phyloP scores from a whole-genome alignment of 2,329 filamentous ascomycete species.

The Clonostachys rhizophaga region DNA sequence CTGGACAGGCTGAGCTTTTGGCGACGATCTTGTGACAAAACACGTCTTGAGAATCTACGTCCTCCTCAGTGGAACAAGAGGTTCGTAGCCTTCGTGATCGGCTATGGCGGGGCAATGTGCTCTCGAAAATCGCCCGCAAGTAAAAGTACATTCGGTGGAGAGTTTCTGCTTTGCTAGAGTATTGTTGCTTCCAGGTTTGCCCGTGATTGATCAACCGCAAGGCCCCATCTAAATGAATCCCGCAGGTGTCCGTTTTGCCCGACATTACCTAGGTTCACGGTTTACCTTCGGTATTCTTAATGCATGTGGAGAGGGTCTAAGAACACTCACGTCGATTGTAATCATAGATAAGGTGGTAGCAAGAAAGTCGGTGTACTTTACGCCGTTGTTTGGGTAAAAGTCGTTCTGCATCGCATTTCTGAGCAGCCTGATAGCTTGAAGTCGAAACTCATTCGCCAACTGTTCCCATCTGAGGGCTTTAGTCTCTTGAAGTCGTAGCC shows the following conservation, averaged over 20 bases:
- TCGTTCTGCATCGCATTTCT: constrained; percentile 11
- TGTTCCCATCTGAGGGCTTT: constrained; percentile 9
- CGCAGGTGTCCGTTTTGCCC: constrained; percentile 9
- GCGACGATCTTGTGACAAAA: not conserved
- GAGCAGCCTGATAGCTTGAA: constrained; percentile 10
- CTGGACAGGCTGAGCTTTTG: not conserved
- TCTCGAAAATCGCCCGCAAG: constrained; percentile 9
- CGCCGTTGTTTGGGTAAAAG: constrained; percentile 2
- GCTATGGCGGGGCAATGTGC: constrained; percentile 1
- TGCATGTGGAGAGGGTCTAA: not conserved
- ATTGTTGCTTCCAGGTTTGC: constrained; percentile 3
- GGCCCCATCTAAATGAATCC: constrained; percentile 8
- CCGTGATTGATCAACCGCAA: constrained; percentile 5
- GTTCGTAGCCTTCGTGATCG: too few relatives aligned
- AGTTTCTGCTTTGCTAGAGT: constrained; percentile 2
- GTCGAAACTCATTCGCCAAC: constrained; percentile 4
- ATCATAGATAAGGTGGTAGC: constrained; percentile 19
- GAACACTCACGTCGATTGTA: constrained; percentile 11
- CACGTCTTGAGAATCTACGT: not conserved
- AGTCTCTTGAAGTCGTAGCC: constrained; percentile 1
- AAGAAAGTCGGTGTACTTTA: constrained; percentile 16
- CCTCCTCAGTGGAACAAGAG: too few relatives aligned
- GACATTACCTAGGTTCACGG: constrained; percentile 7
- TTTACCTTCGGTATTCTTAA: not conserved
- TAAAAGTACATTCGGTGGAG: constrained; percentile 12